Base-by-base conservation (phyloP, 2,329 filamentous ascomycete species). In the Clonostachys chloroleuca region DNA sequence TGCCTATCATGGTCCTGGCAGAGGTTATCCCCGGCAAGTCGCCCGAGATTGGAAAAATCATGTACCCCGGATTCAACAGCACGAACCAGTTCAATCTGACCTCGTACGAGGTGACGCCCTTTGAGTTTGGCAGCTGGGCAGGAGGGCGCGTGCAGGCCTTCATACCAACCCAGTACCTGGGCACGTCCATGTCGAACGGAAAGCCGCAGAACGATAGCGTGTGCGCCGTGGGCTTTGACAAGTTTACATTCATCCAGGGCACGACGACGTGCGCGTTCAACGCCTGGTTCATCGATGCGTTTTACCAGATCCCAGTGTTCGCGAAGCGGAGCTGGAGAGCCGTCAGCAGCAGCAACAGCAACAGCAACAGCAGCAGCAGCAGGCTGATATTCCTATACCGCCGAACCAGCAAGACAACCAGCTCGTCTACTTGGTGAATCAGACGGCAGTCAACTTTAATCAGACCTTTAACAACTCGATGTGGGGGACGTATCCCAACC, bases 71-170 rank as follows among this genome's bases (percentile, higher is more conserved):
- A 0, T 47, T 51, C 30, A 60, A 62, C 43, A 43, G 20, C 4
- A 59, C 60, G 2, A 52, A 59, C 0, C 52, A 52, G 13, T 62
- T 61, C 50, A 62, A 62, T 18, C 39, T 60, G 4, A 62, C 64
- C 0, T 54, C 60, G 3, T 66, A 62, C 42, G 62, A 66, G 42
- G 53, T 65, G 1, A 65, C 55, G 0, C 61, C 63, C 0, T 65
- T 59, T 37, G 61, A 65, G 42, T 62, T 64, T 18, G 62, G 63
- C 8, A 58, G 56, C 24, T 66, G 63, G 61, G 42, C 47, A 4
- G 62, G 61, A 2, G 57, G 58, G 0, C 47, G 60, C 2, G 51
- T 61, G 1, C 59, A 61, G 18, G 58, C 54, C 0, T 65, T 65
- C 24, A 57, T 60, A 17, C 49, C 60, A 0, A 63, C 56, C 0